phyloP scores from a whole-genome alignment of 2,329 filamentous ascomycete species.

The Tolypocladium cylindrosporum region DNA sequence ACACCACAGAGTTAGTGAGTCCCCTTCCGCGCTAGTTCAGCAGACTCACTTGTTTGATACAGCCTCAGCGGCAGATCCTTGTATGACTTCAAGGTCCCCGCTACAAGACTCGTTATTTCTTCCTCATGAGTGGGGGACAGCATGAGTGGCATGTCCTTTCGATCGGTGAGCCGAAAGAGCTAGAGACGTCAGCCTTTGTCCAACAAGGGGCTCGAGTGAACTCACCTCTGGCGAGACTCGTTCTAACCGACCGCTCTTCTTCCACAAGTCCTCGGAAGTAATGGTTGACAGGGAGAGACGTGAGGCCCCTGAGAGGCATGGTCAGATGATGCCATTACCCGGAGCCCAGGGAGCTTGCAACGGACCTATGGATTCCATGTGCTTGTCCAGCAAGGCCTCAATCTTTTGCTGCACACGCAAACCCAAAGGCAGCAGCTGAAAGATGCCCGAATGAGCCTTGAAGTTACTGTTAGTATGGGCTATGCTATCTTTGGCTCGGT shows the following conservation, averaged over 20 bases:
- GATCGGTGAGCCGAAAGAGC: slow-evolving; percentile 73
- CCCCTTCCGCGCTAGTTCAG: neutral
- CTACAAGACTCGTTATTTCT: slow-evolving; percentile 80
- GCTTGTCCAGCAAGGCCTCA: slow-evolving; percentile 73
- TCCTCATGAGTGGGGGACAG: slow-evolving; percentile 93
- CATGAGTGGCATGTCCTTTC: slow-evolving; percentile 64
- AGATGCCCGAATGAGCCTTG: slow-evolving; percentile 78
- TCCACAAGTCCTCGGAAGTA: slow-evolving; percentile 77
- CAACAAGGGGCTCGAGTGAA: neutral
- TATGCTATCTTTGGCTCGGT: neutral
- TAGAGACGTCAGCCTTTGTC: slow-evolving; percentile 25
- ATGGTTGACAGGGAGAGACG: slow-evolving; percentile 76
- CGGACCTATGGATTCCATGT: slow-evolving; percentile 69
- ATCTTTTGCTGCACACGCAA: slow-evolving; percentile 82
- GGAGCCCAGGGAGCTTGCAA: neutral
- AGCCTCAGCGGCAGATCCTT: slow-evolving; percentile 76
- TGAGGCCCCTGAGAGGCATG: slow-evolving; percentile 51
- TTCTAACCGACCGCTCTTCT: slow-evolving; percentile 70
- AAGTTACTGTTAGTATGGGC: neutral
- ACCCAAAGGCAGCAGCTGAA: slow-evolving; percentile 83
- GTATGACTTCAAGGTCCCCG: slow-evolving; percentile 65
- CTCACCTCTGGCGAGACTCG: slow-evolving; percentile 60
- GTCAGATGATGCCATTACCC: neutral
- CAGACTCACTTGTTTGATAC: slow-evolving; percentile 70
- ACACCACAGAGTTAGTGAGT: slow-evolving; percentile 8